Percentiles rank a stretch among this genome's conserved stretches.
Conservation (phyloP, 2,329 filamentous ascomycete species). For the Stemphylium lycopersici region DNA sequence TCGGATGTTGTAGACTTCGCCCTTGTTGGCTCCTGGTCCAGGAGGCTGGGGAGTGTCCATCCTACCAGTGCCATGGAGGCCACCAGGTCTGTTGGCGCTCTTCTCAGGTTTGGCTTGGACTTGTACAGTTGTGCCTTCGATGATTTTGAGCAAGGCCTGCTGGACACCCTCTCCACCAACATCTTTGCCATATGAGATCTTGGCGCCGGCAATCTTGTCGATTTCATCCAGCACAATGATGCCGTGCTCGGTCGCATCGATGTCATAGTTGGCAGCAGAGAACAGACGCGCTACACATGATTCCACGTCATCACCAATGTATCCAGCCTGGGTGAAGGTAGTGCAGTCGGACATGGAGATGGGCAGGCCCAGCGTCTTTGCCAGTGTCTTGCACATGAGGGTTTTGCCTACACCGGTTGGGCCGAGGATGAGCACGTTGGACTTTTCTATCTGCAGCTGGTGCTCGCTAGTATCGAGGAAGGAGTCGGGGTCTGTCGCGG, state of each 20-base stretch:
- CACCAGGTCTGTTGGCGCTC: slow-evolving; percentile 48
- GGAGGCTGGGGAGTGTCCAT: slow-evolving; percentile 27
- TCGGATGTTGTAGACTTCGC: slow-evolving; percentile 74
- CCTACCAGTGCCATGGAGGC: slow-evolving; percentile 28
- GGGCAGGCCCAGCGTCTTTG: slow-evolving; percentile 90
- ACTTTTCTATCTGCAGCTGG: slow-evolving; percentile 86
- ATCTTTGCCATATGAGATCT: slow-evolving; percentile 87
- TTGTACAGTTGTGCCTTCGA: slow-evolving; percentile 93
- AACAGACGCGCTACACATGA: slow-evolving; percentile 89
- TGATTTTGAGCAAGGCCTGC: slow-evolving; percentile 91
- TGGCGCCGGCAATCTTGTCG: slow-evolving; percentile 92
- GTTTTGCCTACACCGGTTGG: slow-evolving; percentile 97
- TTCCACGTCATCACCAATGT: slow-evolving; percentile 98
- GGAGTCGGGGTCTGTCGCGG: slow-evolving; percentile 44
- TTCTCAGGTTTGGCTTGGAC: slow-evolving; percentile 84
- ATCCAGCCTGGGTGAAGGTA: slow-evolving; percentile 93
- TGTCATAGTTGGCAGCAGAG: slow-evolving; percentile 87
- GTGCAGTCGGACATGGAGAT: slow-evolving; percentile 97
- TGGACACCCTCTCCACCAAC: slow-evolving; percentile 97
- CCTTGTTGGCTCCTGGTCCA: slow-evolving; percentile 51
- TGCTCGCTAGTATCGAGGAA: slow-evolving; percentile 58
- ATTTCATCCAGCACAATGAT: slow-evolving; percentile 97
- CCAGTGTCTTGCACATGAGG: slow-evolving; percentile 89
- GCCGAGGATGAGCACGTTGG: slow-evolving; percentile 87
- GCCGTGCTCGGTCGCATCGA: slow-evolving; percentile 82